Evolutionary conservation across 495 filamentous ascomycete species (phyloP).

Genomic region (Daldinia loculata): DNA sequence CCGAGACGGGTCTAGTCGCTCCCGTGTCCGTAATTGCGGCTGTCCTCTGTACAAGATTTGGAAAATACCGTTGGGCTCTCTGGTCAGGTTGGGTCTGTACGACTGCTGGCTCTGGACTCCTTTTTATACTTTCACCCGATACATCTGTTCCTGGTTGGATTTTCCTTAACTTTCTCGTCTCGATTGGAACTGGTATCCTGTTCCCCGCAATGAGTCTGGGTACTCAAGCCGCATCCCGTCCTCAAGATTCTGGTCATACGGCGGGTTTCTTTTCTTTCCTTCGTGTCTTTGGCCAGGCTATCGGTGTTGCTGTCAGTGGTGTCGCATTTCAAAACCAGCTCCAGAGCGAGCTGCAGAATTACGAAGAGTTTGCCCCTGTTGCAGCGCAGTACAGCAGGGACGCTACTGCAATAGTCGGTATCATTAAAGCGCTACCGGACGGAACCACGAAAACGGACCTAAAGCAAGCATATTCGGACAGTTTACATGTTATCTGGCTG

Average conservation of each 20-base stretch:
- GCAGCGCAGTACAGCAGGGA: conserved; percentile 8
- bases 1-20: conserved; percentile 8
- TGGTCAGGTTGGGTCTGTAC: conserved; percentile 11
- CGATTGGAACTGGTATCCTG: not conserved
- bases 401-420: not conserved
- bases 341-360: not conserved
- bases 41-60: conserved; percentile 1
- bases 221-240: conserved; percentile 3
- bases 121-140: not conserved
- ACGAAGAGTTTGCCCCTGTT: conserved; percentile 3
- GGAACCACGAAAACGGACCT: conserved; percentile 1
- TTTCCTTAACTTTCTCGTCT: conserved; percentile 7
- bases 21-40: conserved; percentile 5
- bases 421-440: not conserved
- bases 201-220: conserved; percentile 5
- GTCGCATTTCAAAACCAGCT: conserved; percentile 19
- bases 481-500: conserved; percentile 13
- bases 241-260: conserved; percentile 1
- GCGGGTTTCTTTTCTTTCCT: conserved; percentile 14
- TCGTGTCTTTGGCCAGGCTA: conserved; percentile 12
- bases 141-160: conserved; percentile 7
- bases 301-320: conserved; percentile 11
- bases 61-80: conserved; percentile 9
- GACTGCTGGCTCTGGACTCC: not conserved
- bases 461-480: conserved; percentile 8